phyloP scores from a whole-genome alignment of 352 stramenopile species.

The Pythium guiyangense region DNA sequence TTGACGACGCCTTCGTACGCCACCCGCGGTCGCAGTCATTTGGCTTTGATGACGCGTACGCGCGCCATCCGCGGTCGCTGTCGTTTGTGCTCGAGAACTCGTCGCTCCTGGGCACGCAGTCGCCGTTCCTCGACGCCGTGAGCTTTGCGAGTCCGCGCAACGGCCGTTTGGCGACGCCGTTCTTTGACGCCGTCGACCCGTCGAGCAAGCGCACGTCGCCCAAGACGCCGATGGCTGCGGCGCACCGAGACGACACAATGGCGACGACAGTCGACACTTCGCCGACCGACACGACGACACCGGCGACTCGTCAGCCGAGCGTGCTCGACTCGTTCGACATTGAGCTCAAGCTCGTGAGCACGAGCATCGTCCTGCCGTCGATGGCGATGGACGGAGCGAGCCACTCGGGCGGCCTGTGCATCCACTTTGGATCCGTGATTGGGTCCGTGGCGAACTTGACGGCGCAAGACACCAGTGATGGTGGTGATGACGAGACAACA shows the following conservation, averaged over 20 bases:
- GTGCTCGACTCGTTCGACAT: slow-evolving; percentile 14
- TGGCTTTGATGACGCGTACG: slow-evolving; percentile 6
- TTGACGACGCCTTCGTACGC: neutral
- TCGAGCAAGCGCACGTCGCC: slow-evolving; percentile 13
- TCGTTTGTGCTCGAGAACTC: slow-evolving; percentile 15
- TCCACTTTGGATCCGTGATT: slow-evolving; percentile 11
- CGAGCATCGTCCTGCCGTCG: slow-evolving; percentile 12
- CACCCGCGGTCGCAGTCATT: slow-evolving; percentile 11
- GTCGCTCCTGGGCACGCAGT: slow-evolving; percentile 7
- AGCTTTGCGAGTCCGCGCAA: slow-evolving; percentile 13
- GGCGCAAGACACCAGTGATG: neutral
- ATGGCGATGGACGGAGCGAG: neutral
- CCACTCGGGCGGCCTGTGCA: slow-evolving; percentile 6
- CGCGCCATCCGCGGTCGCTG: slow-evolving; percentile 11
- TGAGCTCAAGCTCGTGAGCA: slow-evolving; percentile 26
- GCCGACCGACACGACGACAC: neutral
- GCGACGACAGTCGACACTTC: neutral
- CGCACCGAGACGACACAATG: neutral
- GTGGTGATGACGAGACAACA: neutral
- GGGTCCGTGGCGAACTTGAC: slow-evolving; percentile 7
- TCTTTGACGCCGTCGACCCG: slow-evolving; percentile 61
- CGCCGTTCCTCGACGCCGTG: slow-evolving; percentile 8
- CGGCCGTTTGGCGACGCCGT: slow-evolving; percentile 34
- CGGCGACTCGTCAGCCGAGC: neutral
- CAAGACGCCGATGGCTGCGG: neutral